These are phyloP conservation scores for Cystofilobasidium ferigula DNA, from an alignment of 768 basidiomycete species.

Conservation along the genomic window DNA sequence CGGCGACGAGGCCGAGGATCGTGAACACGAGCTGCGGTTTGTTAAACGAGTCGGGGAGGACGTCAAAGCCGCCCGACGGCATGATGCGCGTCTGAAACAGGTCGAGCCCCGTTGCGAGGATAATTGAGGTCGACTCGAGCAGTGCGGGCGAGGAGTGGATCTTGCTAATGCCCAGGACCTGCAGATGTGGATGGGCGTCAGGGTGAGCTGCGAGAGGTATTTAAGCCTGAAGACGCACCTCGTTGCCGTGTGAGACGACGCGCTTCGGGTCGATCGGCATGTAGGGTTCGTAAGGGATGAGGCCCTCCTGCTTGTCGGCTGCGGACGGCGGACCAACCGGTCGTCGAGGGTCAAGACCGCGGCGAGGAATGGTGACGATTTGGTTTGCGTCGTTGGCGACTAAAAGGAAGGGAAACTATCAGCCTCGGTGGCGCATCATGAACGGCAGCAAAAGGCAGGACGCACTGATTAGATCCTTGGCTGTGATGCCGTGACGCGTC, in stretches of 20 bases:
- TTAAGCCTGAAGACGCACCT: conserved; percentile 39
- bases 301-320: conserved; percentile 71
- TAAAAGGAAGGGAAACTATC: conserved; percentile 34
- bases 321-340: conserved; percentile 63
- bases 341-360: conserved; percentile 70
- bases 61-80: conserved; percentile 83
- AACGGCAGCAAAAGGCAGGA: conserved; percentile 18
- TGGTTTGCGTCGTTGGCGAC: conserved; percentile 67
- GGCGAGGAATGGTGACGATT: conserved; percentile 60
- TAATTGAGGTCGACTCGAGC: conserved; percentile 81
- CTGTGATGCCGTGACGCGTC: conserved; percentile 78
- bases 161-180: conserved; percentile 59
- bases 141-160: conserved; percentile 71
- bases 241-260: conserved; percentile 50
- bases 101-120: conserved; percentile 78
- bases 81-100: conserved; percentile 75
- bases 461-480: conserved; percentile 74
- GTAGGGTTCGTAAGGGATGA: conserved; percentile 73
- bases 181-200: background rate
- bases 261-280: conserved; percentile 57
- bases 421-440: conserved; percentile 9
- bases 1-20: conserved; percentile 56
- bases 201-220: background rate
- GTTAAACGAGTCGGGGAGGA: conserved; percentile 84
- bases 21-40: conserved; percentile 81